phyloP scores from a whole-genome alignment of 352 stramenopile genomes.

The Aphanomyces stellatus region DNA sequence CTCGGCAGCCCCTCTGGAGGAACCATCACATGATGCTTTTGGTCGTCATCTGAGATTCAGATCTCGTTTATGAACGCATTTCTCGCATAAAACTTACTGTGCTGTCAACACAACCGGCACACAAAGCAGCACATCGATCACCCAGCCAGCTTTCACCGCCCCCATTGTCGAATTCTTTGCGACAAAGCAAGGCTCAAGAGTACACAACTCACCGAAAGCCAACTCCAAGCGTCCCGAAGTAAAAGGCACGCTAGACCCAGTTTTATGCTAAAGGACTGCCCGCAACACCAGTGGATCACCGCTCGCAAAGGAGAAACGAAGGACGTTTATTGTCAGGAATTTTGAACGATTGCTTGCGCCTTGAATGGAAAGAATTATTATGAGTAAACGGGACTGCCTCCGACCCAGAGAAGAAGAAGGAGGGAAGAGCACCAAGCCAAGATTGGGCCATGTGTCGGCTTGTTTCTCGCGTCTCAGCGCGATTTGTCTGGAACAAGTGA shows the following conservation, averaged over 20 bases:
- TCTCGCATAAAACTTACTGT: too few species aligned
- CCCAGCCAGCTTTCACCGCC: too few species aligned
- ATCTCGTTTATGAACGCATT: too few species aligned
- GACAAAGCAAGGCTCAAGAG: too few species aligned
- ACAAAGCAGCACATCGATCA: too few species aligned
- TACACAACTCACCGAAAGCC: neutral
- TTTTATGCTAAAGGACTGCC: slow-evolving; percentile 82
- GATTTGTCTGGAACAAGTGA: slow-evolving; percentile 46
- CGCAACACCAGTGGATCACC: slow-evolving; percentile 86
- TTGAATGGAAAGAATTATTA: slow-evolving; percentile 2
- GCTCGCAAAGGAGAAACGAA: slow-evolving; percentile 83
- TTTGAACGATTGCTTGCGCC: slow-evolving; percentile 27
- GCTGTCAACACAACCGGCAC: too few species aligned
- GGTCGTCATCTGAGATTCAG: too few species aligned
- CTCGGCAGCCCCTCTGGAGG: too few species aligned
- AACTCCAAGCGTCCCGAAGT: neutral
- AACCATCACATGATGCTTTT: too few species aligned
- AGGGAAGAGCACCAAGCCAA: neutral
- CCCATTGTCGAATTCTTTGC: too few species aligned
- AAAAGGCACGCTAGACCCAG: neutral
- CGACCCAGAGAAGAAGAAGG: neutral
- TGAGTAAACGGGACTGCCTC: slow-evolving; percentile 9
- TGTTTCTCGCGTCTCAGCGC: slow-evolving; percentile 5
- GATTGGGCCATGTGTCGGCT: neutral
- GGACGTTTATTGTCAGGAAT: slow-evolving; percentile 50